phyloP scores from a whole-genome alignment of 2,329 filamentous ascomycete genomes.

The Paraphoma chrysanthemicola region DNA sequence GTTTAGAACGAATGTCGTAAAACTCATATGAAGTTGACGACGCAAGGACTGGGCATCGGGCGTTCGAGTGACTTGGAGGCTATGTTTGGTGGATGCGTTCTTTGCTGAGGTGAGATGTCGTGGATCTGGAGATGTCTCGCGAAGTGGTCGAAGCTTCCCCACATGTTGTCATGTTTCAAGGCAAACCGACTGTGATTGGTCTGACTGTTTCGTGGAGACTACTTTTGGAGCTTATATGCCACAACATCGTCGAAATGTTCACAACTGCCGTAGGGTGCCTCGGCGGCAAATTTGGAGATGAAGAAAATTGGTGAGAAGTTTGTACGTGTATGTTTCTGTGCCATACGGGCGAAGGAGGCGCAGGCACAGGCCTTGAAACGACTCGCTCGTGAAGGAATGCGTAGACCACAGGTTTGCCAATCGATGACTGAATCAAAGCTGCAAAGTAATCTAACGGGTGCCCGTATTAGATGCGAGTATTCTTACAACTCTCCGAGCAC shows the following conservation, averaged over 20 bases:
- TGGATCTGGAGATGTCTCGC: background rate
- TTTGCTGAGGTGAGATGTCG: conserved; percentile 5
- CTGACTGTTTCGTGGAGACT: background rate
- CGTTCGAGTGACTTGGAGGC: background rate
- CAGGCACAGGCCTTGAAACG: background rate
- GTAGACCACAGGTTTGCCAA: no score
- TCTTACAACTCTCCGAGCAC: no score
- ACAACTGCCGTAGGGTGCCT: background rate
- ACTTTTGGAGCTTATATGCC: background rate
- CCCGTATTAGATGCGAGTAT: no score
- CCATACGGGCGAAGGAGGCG: background rate
- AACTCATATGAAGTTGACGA: background rate
- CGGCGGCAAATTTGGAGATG: background rate
- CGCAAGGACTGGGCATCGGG: background rate
- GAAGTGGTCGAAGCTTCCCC: background rate
- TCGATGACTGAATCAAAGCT: no score
- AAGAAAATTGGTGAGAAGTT: no score
- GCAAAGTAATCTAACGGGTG: no score
- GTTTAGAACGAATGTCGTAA: background rate
- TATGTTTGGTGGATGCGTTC: background rate
- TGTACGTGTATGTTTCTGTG: background rate
- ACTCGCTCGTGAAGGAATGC: no score
- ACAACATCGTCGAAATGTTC: background rate
- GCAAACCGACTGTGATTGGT: background rate
- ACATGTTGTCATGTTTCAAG: background rate